Base-by-base conservation (phyloP, 495 filamentous ascomycete genomes). In the Aspergillus nanangensis region DNA sequence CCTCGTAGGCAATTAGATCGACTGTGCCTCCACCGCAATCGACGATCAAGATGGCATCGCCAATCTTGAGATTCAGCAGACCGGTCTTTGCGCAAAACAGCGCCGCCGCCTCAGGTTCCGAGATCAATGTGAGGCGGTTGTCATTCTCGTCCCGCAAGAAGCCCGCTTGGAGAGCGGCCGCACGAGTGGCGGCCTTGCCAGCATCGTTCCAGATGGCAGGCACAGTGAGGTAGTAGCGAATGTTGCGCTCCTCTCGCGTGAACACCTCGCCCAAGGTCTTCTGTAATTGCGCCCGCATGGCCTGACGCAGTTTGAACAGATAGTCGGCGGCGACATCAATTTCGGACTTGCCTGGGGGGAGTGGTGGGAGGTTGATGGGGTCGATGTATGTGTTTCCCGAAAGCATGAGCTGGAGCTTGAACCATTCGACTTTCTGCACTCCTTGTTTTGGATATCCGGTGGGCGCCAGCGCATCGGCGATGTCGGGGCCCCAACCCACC, bases 361-460 rank as follows among this genome's bases (percentile, higher is more conserved):
- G 80, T 34, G 84, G 83, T 24, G 85, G 85, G 32, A 88, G 74
- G 65, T 88, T 88, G 70, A 88, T 88, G 24, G 84, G 86, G 48
- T 89, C 86, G 49, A 89, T 87, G 60, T 89, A 89, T 3, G 84
- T 89, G 58, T 88, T 88, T 41, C 85, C 85, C 14, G 82, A 86
- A 14, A 87, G 74, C 85, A 89, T 89, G 45, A 89, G 75, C 61
- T 89, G 85, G 14, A 88, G 75, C 66, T 89, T 89, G 70, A 89
- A 89, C 85, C 85, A 89, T 65, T 89, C 85, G 10, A 89, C 85
- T 63, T 89, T 89, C 61, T 88, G 85, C 44, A 89, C 85, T 29
- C 84, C 84, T 43, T 80, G 82, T 58, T 88, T 89, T 10, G 85
- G 85, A 62, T 88, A 89, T 40, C 85, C 85, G 32, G 85, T 88